Evolutionary conservation across 2,329 filamentous ascomycete genomes (phyloP).

Genomic region (Scytalidium lignicola): DNA sequence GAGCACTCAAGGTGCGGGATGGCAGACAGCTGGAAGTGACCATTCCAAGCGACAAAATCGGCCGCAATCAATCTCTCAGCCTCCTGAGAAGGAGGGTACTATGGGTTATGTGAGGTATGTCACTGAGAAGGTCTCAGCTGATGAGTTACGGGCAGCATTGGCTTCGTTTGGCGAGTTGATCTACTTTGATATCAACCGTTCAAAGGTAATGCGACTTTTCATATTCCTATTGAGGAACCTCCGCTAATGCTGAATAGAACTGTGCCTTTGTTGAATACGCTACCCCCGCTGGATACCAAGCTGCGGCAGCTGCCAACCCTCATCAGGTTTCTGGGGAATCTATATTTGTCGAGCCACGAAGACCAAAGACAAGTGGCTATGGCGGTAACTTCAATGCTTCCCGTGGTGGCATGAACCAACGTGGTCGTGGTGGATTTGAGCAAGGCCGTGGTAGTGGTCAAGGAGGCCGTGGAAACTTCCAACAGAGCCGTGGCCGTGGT

Average conservation of each 20-base stretch:
- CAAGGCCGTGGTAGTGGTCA: constrained; percentile 48
- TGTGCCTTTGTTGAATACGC: constrained; percentile 96
- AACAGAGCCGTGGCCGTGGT: constrained; percentile 57
- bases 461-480: constrained; percentile 27
- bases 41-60: constrained; percentile 83
- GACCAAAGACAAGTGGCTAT: constrained; percentile 66
- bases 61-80: constrained; percentile 57
- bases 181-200: constrained; percentile 73
- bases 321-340: constrained; percentile 78
- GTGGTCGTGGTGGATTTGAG: constrained; percentile 64
- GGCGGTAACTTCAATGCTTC: constrained; percentile 60
- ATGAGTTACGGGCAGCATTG: constrained; percentile 66
- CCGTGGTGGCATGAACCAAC: constrained; percentile 55
- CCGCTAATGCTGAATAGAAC: constrained; percentile 54
- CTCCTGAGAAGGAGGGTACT: constrained; percentile 67
- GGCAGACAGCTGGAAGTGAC: constrained; percentile 77
- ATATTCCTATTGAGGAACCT: not conserved
- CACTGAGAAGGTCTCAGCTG: constrained; percentile 76
- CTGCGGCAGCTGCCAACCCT: constrained; percentile 78
- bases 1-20: constrained; percentile 50
- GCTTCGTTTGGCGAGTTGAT: constrained; percentile 66
- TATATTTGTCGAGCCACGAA: constrained; percentile 84
- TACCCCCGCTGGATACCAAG: constrained; percentile 72
- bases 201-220: constrained; percentile 60
- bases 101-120: constrained; percentile 96